These are phyloP conservation scores for Ogataea paradorogensis DNA, from an alignment of 805 yeast genomes.

Conservation along the genomic window DNA sequence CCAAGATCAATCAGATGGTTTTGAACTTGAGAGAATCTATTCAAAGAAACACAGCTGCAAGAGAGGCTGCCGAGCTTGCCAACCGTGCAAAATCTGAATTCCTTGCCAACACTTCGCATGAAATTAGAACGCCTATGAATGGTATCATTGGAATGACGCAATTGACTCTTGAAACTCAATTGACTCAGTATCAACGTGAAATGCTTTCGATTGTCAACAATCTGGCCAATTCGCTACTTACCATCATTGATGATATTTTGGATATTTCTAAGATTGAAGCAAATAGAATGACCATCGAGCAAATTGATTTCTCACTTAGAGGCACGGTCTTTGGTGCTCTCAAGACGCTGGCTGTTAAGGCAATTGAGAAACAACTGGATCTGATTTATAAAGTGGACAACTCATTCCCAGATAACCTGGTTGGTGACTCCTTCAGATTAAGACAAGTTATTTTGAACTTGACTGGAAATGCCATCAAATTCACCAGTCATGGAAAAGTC, in stretches of 20 bases:
- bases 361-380: conserved; percentile 80
- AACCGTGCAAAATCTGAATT: conserved; percentile 87
- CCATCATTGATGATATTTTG: conserved; percentile 84
- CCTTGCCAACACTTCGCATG: conserved; percentile 85
- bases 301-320: conserved; percentile 79
- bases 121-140: conserved; percentile 87
- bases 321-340: conserved; percentile 89
- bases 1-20: conserved; percentile 77
- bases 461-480: conserved; percentile 88
- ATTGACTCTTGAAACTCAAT: conserved; percentile 79
- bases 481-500: conserved; percentile 80
- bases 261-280: conserved; percentile 95
- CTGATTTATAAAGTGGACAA: conserved; percentile 79
- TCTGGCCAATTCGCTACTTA: conserved; percentile 77
- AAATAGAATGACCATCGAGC: conserved; percentile 88
- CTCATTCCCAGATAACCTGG: conserved; percentile 80
- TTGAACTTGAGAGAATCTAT: conserved; percentile 82
- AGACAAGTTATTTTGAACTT: conserved; percentile 83
- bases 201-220: conserved; percentile 89
- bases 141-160: conserved; percentile 95
- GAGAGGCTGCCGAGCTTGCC: conserved; percentile 92
- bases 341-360: conserved; percentile 85
- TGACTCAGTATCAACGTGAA: conserved; percentile 88
- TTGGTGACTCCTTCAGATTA: conserved; percentile 86
- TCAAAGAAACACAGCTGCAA: conserved; percentile 87